Evolutionary conservation across 441 rosid genomes (phyloP), one percentile per base, ranked within the genome.

Genomic region (Isatis lusitanica): DNA sequence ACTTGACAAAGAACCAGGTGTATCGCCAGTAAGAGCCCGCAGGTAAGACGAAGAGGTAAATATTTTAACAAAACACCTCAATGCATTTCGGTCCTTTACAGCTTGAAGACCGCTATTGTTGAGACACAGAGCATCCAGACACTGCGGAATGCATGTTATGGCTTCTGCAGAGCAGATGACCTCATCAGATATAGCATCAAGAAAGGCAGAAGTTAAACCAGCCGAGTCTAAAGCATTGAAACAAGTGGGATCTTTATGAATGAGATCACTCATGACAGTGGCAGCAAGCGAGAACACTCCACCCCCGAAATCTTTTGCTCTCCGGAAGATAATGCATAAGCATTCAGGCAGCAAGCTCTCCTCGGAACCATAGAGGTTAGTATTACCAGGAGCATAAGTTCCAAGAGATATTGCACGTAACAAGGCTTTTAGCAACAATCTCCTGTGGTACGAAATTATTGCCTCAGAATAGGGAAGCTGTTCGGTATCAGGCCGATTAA

Each of bases 181-280:
- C 72, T 91, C 94, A 83, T 91, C 97, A 89, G 86, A 85, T 70
- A 96, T 90, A 77, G 98, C 90, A 81, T 93, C 97, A 74, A 93
- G 83, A 76, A 96, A 93, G 46, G 97, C 90, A 85, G 99, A 86
- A 73, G 98, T 97, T 74, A 95, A 88, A 71, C 97, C 96, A 79
- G 92, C 91, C 21, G 90, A 95, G 83, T 95, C 97, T 68, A 95
- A 83, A 58, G 91, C 82, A 75, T 93, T 77, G 82, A 85, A 95
- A 79, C 96, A 87, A n/a, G 97, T 95, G 64, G 97, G 99, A 77
- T 95, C 99, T 82, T 93, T 93, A 86, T 95, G 99, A 80, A 95
- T 93, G 70, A 91, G 83, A 83, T 95, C 98, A 82, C 98, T 93
- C 97, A 91, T 91, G 56, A 93, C 97, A 76, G 92, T 93, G 40